phyloP scores from a whole-genome alignment of 192 early-diverging fungal species.

The Coemansia sp. region DNA sequence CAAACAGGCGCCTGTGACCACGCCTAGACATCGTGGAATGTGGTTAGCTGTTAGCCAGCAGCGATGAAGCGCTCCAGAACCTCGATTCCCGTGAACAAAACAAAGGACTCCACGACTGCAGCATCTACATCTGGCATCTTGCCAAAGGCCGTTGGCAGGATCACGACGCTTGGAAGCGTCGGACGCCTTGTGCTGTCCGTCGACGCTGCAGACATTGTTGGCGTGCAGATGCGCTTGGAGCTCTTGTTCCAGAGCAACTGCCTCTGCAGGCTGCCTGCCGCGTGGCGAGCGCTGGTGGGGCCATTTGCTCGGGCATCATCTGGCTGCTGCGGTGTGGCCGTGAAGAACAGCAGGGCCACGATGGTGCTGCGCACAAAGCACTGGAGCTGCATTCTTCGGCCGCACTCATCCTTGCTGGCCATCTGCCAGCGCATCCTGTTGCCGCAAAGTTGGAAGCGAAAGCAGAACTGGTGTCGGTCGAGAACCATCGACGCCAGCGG shows the following conservation, averaged over 20 bases:
- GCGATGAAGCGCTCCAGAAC: conserved; percentile 34
- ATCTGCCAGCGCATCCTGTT: conserved; percentile 46
- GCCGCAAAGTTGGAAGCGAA: conserved; percentile 42
- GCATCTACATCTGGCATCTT: conserved; percentile 27
- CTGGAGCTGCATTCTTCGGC: conserved; percentile 22
- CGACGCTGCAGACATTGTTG: background rate
- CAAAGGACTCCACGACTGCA: conserved; percentile 42
- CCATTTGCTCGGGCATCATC: background rate
- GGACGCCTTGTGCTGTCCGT: background rate
- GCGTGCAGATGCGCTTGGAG: background rate
- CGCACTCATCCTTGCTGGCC: conserved; percentile 4
- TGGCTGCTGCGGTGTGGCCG: background rate
- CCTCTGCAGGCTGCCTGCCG: background rate
- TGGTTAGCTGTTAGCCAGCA: background rate
- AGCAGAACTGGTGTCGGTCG: conserved; percentile 51
- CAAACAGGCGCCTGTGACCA: no score
- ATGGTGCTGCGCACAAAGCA: conserved; percentile 41
- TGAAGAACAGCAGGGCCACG: conserved; percentile 28
- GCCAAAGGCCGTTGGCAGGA: conserved; percentile 30
- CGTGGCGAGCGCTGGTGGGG: background rate
- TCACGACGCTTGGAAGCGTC: conserved; percentile 17
- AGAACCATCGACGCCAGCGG: conserved; percentile 44
- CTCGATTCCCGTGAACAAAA: conserved; percentile 48
- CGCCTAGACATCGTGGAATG: background rate
- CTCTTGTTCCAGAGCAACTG: background rate